Conservation (phyloP, 208 protist genomes). For the Novymonas esmeraldas region DNA sequence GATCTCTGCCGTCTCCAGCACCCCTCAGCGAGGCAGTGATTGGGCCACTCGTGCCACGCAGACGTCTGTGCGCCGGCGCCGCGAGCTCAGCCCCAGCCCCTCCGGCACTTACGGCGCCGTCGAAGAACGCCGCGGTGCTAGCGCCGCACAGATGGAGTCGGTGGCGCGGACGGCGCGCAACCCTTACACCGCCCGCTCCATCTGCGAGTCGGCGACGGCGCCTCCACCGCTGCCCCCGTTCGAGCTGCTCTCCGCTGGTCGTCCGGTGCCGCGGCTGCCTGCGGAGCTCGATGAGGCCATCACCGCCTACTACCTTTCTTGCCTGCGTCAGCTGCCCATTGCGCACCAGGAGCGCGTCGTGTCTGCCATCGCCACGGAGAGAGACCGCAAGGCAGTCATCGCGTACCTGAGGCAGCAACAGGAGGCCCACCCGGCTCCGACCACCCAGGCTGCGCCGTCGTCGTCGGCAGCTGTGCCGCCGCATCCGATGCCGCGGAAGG, state of each 20-base stretch:
- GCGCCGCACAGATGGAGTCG: not conserved
- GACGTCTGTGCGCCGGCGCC: slow-evolving; percentile 7
- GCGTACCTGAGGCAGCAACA: slow-evolving; percentile 46
- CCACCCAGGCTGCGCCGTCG: no score
- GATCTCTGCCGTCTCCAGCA: not conserved
- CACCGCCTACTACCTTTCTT: slow-evolving; percentile 38
- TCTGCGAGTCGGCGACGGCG: slow-evolving; percentile 1
- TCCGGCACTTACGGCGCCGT: not conserved
- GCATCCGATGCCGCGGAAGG: slow-evolving; percentile 10
- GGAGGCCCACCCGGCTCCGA: no score
- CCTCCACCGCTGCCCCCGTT: slow-evolving; percentile 12
- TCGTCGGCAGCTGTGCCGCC: not conserved
- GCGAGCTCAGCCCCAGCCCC: slow-evolving; percentile 3
- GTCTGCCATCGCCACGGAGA: slow-evolving; percentile 24
- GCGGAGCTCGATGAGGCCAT: slow-evolving; percentile 43
- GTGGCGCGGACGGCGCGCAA: not conserved
- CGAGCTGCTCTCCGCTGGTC: slow-evolving; percentile 30
- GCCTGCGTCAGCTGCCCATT: slow-evolving; percentile 42
- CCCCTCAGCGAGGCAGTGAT: slow-evolving; percentile 1
- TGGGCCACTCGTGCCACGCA: not conserved
- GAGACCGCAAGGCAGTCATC: slow-evolving; percentile 43
- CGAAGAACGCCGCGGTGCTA: not conserved
- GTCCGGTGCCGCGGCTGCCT: slow-evolving; percentile 39
- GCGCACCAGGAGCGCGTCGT: slow-evolving; percentile 54
- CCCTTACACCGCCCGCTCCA: not conserved